Evolutionary conservation across 805 yeast species (phyloP), one percentile per base, ranked within the genome.

Genomic region (Lipomyces yamanashiensis): DNA sequence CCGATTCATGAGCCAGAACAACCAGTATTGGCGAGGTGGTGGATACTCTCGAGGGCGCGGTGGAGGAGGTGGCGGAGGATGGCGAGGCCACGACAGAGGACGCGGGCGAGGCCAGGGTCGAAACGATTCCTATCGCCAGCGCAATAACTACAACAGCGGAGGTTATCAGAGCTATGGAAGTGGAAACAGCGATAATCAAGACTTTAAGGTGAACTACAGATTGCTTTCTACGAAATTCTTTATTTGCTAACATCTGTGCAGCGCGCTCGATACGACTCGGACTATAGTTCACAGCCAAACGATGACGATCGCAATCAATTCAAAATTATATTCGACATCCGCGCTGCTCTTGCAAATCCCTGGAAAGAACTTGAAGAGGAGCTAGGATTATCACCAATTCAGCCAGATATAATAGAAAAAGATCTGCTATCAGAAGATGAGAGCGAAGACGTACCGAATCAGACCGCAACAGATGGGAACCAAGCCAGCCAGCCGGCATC

Each of bases 341-440:
- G 21, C 4, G 59, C 33, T 6, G 67, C 66, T n/a, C 59, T 64
- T 28, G 17, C 47, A 10, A 65, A 65, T 39, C 68, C 68, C 10
- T 65, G 68, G 68, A 7, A 15, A n/a, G 52, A 21, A 28, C 61
- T 65, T 6, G 68, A 65, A 34, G 52, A 54, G n/a, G 53, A 33
- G 21, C 51, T 63, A 19, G 64, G 57, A 13, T 37, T 65, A 8
- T 41, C 47, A 8, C 63, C 59, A 39, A 28, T 40, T n/a, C 68
- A 62, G 37, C 58, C 58, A 15, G 67, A 62, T 43, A 19, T 48
- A 13, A 55, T 63, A 21, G 56, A 47, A 17, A 49, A 10, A 15
- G 54, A 54, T 3, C 36, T 21, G 8, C 41, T 19, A 7, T 44
- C 28, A 28, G 28, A 28, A n/a, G 61, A 58, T 13, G 50, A 34